Base-by-base conservation (phyloP, 1,139 yeast genomes). In the Blastobotrys serpentis region DNA sequence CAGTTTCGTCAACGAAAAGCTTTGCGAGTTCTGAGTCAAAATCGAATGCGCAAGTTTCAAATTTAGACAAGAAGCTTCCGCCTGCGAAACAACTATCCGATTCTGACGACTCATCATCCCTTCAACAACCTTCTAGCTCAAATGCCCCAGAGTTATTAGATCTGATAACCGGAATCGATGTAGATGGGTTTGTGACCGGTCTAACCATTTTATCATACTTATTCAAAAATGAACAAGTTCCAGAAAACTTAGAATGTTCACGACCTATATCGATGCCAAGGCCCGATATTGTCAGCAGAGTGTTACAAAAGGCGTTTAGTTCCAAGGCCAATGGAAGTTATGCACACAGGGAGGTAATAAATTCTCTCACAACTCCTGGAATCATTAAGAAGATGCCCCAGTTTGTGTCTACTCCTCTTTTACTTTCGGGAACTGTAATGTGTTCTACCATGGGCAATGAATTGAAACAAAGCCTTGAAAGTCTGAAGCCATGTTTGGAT, bases 231-330 rank as follows among this genome's bases (percentile, higher is more conserved):
- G 37, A 48, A 26, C 50, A 44, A 2, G 52, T 51, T 1, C 56
- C 62, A 7, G 56, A 54, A 21, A 42, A 48, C 3, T 42, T 49
- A 11, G 44, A 46, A 6, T 36, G 42, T 13, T 48, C 46, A 10
- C 51, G 50, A 13, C 57, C 62, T 4, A 55, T 53, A 3, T 37
- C 44, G 2, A 32, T 59, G 21, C 63, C 63, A 2, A 44, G 57
- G 2, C 57, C 60, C 8, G 57, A 53, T 29, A 46, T 56, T 16
- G 46, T 58, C 13, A 55, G 58, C 32, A 37, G 48, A 19, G 53
- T 55, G 4, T 44, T 59, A 29, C 48, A 48, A 16, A 50, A 50
- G 25, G 47, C 56, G 2, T 59, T 59, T 42, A 43, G 39, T 7
- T 40, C 47, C 11, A 23, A 37, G 10, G 44, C 25, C 4, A 43